phyloP scores from a whole-genome alignment of 1,284 basidiomycete species.

The Apiotrichum gamsii region DNA sequence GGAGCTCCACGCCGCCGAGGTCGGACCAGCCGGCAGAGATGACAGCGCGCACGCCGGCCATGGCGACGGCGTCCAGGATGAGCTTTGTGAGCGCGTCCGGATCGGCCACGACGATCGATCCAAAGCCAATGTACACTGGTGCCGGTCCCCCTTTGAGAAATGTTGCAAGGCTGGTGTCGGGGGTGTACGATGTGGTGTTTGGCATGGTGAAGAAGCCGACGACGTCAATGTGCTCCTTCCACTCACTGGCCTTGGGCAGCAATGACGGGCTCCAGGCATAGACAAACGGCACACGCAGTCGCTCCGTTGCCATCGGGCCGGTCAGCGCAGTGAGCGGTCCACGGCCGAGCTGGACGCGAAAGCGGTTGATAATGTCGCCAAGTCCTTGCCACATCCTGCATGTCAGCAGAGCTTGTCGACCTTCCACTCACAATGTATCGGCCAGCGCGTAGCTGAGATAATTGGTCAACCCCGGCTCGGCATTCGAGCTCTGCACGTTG shows the following conservation, averaged over 20 bases:
- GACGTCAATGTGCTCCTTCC: conserved; percentile 57
- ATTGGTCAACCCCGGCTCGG: conserved; percentile 49
- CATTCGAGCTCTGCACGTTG: conserved; percentile 52
- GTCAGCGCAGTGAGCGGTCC: conserved; percentile 51
- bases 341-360: conserved; percentile 55
- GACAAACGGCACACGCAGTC: conserved; percentile 60
- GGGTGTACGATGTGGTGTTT: conserved; percentile 52
- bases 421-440: conserved; percentile 51
- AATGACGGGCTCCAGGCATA: conserved; percentile 62
- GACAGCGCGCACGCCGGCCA: conserved; percentile 55
- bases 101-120: conserved; percentile 23
- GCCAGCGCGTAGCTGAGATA: conserved; percentile 56
- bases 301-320: conserved; percentile 55
- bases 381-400: conserved; percentile 45
- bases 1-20: conserved; percentile 45
- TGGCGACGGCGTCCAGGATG: conserved; percentile 55
- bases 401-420: conserved; percentile 1
- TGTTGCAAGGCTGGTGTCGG: conserved; percentile 50
- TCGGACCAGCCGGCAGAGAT: conserved; percentile 62
- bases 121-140: conserved; percentile 55
- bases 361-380: conserved; percentile 57
- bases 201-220: conserved; percentile 59
- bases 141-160: conserved; percentile 54
- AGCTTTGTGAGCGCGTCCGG: conserved; percentile 42
- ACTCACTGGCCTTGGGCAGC: conserved; percentile 59